These are phyloP conservation scores for Ascochyta pisi DNA, from an alignment of 2,329 filamentous ascomycete species.

Conservation along the genomic window DNA sequence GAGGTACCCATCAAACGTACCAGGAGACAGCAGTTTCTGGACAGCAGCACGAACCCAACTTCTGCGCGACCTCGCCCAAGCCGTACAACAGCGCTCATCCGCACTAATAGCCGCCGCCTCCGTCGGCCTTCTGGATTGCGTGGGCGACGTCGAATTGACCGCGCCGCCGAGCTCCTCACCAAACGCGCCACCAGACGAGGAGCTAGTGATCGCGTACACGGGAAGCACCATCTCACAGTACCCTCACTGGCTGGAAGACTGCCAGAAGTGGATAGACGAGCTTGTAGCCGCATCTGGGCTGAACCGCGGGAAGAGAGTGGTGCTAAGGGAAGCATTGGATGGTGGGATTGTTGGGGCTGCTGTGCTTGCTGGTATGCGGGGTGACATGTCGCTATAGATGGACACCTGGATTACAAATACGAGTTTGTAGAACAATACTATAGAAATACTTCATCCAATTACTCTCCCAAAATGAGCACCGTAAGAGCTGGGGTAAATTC, in stretches of 20 bases:
- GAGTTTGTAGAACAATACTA: too few relatives aligned
- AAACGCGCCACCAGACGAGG: slow-evolving; percentile 50
- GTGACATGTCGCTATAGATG: slow-evolving; percentile 5
- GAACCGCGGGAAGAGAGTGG: slow-evolving; percentile 54
- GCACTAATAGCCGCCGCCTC: slow-evolving; percentile 76
- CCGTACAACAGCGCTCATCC: slow-evolving; percentile 75
- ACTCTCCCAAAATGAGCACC: too few relatives aligned
- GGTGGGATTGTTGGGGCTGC: slow-evolving; percentile 64
- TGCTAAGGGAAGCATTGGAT: slow-evolving; percentile 60
- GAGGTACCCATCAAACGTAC: slow-evolving; percentile 61
- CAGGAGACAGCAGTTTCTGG: slow-evolving; percentile 57
- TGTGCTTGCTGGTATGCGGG: slow-evolving; percentile 58
- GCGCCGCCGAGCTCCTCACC: slow-evolving; percentile 24
- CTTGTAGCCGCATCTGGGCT: slow-evolving; percentile 54
- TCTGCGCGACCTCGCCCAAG: slow-evolving; percentile 71
- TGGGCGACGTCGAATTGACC: slow-evolving; percentile 65
- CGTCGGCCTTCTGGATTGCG: slow-evolving; percentile 71
- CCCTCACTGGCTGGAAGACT: slow-evolving; percentile 74
- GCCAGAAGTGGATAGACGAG: slow-evolving; percentile 71
- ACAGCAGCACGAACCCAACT: slow-evolving; percentile 64
- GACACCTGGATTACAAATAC: too few relatives aligned
- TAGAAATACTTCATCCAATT: too few relatives aligned
- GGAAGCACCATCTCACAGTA: slow-evolving; percentile 83
- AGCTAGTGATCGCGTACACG: slow-evolving; percentile 79
- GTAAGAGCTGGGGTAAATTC: too few relatives aligned